Conservation (phyloP, 2,329 filamentous ascomycete species). For the Leptographium lundbergii region DNA sequence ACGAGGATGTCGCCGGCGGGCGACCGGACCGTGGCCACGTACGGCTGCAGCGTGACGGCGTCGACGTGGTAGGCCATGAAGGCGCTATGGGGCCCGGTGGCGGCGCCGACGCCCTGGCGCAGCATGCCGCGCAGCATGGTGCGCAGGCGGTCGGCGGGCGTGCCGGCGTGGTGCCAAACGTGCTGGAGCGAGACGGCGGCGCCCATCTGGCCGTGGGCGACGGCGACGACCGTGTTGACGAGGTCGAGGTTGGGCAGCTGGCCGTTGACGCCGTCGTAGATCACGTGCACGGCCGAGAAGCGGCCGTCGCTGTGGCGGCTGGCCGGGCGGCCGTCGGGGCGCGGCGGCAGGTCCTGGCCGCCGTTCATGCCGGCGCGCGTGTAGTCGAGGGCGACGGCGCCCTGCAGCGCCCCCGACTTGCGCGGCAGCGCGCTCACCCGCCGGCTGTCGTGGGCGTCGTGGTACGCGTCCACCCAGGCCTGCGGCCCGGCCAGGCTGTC, state of each 20-base stretch:
- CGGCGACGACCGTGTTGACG: constrained; percentile 83
- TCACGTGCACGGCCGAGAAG: constrained; percentile 79
- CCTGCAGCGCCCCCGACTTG: constrained; percentile 88
- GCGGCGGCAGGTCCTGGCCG: not conserved
- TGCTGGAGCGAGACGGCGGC: constrained; percentile 74
- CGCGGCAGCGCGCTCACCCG: constrained; percentile 66
- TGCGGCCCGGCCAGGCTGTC: constrained; percentile 86
- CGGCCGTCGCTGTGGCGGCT: not conserved
- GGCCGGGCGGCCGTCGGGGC: not conserved
- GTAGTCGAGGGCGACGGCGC: constrained; percentile 87
- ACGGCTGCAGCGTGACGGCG: constrained; percentile 82
- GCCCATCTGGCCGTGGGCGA: constrained; percentile 85
- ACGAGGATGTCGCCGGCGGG: constrained; percentile 28
- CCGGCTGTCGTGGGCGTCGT: constrained; percentile 67
- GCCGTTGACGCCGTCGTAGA: constrained; percentile 93
- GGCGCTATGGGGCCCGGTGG: constrained; percentile 81
- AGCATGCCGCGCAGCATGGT: constrained; percentile 91
- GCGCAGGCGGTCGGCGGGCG: constrained; percentile 71
- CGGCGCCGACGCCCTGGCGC: constrained; percentile 77
- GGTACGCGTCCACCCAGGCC: constrained; percentile 96
- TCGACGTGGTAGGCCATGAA: constrained; percentile 98
- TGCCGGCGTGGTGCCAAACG: constrained; percentile 69
- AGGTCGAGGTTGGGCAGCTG: constrained; percentile 92
- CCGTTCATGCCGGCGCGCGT: constrained; percentile 48
- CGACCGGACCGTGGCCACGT: constrained; percentile 19